Conservation (phyloP, 2,329 filamentous ascomycete species). For the Claviceps capensis region DNA sequence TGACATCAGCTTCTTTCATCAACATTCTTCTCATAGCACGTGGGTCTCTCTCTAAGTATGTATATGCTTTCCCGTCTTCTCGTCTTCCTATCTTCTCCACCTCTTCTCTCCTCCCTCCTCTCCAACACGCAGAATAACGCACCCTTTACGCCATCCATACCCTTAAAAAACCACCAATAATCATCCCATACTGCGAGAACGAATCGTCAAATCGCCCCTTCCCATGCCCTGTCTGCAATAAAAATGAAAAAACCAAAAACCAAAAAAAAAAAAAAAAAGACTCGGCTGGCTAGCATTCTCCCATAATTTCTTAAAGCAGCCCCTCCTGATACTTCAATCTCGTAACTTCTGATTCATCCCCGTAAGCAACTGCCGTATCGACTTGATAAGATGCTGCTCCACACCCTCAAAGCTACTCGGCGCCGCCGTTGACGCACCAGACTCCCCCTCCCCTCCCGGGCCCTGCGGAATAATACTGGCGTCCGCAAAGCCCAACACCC, state of each 20-base stretch:
- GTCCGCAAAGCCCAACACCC: slow-evolving; percentile 33
- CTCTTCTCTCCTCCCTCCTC: too few relatives aligned
- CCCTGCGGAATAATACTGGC: slow-evolving; percentile 25
- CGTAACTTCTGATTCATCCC: slow-evolving; percentile 27
- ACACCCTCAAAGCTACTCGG: slow-evolving; percentile 23
- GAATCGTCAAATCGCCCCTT: too few relatives aligned
- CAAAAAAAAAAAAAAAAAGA: not conserved
- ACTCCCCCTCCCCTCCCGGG: slow-evolving; percentile 18
- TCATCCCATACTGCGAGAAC: too few relatives aligned
- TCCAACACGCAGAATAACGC: too few relatives aligned
- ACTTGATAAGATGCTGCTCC: slow-evolving; percentile 28
- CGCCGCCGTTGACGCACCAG: not conserved
- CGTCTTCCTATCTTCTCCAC: too few relatives aligned
- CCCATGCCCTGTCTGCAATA: too few relatives aligned
- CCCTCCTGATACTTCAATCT: not conserved
- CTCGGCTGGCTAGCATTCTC: not conserved
- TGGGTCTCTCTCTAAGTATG: too few relatives aligned
- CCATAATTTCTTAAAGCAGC: not conserved
- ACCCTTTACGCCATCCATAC: too few relatives aligned
- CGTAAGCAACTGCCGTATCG: slow-evolving; percentile 23
- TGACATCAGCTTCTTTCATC: too few relatives aligned
- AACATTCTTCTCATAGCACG: too few relatives aligned
- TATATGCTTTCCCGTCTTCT: too few relatives aligned
- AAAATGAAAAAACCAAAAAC: not conserved
- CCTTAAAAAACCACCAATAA: too few relatives aligned